These are phyloP conservation scores for Pythium dissotocum DNA, from an alignment of 352 stramenopile species.

Conservation along the genomic window DNA sequence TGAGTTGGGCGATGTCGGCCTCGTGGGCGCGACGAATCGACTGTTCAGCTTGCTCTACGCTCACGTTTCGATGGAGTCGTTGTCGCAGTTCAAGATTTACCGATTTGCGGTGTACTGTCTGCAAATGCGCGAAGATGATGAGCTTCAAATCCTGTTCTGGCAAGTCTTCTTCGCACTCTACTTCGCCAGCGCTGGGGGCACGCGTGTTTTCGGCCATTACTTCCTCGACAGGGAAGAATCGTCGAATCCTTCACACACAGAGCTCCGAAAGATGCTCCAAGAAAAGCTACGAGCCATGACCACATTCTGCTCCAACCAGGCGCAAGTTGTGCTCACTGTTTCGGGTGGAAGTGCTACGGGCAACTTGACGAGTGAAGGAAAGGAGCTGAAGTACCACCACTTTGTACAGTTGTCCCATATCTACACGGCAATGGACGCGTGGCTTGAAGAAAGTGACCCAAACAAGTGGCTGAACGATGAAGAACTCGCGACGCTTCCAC, in stretches of 20 bases:
- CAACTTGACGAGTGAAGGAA: conserved; percentile 29
- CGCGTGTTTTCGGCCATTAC: conserved; percentile 35
- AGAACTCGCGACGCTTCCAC: conserved; percentile 63
- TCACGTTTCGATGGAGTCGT: conserved; percentile 22
- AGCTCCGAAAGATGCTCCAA: conserved; percentile 32
- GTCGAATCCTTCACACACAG: conserved; percentile 23
- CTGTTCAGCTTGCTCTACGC: conserved; percentile 23
- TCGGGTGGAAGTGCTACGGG: conserved; percentile 19
- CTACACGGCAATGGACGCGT: conserved; percentile 82
- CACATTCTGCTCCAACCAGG: conserved; percentile 35
- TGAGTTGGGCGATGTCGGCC: conserved; percentile 36
- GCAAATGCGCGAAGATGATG: conserved; percentile 28
- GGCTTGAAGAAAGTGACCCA: conserved; percentile 80
- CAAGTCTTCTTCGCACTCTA: conserved; percentile 46
- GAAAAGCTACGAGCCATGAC: conserved; percentile 36
- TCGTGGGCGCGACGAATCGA: conserved; percentile 17
- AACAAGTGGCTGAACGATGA: conserved; percentile 80
- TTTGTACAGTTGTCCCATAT: conserved; percentile 38
- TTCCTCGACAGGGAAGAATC: conserved; percentile 33
- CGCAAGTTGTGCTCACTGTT: conserved; percentile 29
- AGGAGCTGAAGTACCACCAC: conserved; percentile 33
- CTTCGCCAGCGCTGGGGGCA: conserved; percentile 35
- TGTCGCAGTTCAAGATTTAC: conserved; percentile 37
- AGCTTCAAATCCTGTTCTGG: conserved; percentile 40
- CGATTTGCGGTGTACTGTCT: conserved; percentile 33